phyloP scores from a whole-genome alignment of 2,329 filamentous ascomycete genomes.

The Monosporascus sp. region DNA sequence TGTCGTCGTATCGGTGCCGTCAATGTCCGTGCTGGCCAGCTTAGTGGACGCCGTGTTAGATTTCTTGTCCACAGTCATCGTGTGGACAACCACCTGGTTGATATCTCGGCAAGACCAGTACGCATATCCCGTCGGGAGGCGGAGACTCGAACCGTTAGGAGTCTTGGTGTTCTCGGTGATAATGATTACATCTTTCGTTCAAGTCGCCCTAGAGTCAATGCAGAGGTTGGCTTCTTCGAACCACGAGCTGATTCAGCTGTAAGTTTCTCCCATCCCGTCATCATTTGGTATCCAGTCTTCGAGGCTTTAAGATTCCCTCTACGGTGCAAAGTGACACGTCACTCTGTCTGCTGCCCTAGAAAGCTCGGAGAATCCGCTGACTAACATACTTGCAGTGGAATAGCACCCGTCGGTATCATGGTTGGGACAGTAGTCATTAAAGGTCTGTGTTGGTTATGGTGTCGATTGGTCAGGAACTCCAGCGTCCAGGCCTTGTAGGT shows the following conservation, averaged over 20 bases:
- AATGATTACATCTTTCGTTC: conserved; percentile 80
- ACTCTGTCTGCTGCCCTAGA: too few relatives aligned
- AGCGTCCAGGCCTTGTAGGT: conserved; percentile 71
- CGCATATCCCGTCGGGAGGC: conserved; percentile 71
- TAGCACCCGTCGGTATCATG: conserved; percentile 76
- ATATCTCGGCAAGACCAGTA: conserved; percentile 71
- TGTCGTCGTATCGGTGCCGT: conserved; percentile 72
- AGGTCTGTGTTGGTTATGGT: conserved; percentile 80
- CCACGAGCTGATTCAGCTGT: conserved; percentile 65
- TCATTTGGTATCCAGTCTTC: neutral
- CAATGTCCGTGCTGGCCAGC: conserved; percentile 74
- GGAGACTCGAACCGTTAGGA: conserved; percentile 71
- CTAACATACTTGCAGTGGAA: conserved; percentile 31
- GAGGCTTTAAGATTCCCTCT: neutral
- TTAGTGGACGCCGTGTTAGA: conserved; percentile 76
- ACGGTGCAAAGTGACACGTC: neutral
- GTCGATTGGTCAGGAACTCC: conserved; percentile 77
- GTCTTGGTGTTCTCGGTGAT: conserved; percentile 78
- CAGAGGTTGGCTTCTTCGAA: conserved; percentile 56
- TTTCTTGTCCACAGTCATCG: conserved; percentile 75
- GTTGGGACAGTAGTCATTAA: conserved; percentile 75
- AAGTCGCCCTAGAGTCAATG: conserved; percentile 68
- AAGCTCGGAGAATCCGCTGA: conserved; percentile 2
- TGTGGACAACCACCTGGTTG: conserved; percentile 71
- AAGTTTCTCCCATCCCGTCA: conserved; percentile 9